These are phyloP conservation scores for Chaetomium strumarium DNA, from an alignment of 2,329 filamentous ascomycete genomes.

Conservation along the genomic window DNA sequence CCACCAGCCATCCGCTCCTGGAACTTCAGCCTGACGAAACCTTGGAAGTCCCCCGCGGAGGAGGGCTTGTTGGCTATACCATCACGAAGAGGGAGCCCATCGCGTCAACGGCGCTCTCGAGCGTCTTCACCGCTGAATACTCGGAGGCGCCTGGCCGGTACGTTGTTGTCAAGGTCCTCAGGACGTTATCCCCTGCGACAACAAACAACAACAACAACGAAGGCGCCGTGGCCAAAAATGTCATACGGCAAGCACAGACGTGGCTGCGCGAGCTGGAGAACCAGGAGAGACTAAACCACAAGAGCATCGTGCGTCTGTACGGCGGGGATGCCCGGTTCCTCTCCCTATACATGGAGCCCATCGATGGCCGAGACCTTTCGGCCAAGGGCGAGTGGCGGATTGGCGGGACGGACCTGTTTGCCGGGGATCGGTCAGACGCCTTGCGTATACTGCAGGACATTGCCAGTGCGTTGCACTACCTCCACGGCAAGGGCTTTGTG, in stretches of 20 bases:
- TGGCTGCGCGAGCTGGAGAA: conserved; percentile 54
- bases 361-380: conserved; percentile 51
- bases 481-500: conserved; percentile 47
- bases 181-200: conserved; percentile 39
- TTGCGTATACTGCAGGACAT: conserved; percentile 50
- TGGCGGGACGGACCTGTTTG: conserved; percentile 42
- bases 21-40: conserved; percentile 46
- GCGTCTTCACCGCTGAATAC: conserved; percentile 51
- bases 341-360: conserved; percentile 56
- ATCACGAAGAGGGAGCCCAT: conserved; percentile 53
- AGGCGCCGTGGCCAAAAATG: conserved; percentile 46
- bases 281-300: conserved; percentile 49
- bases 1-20: conserved; percentile 45
- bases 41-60: conserved; percentile 42
- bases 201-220: conserved; percentile 35
- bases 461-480: conserved; percentile 48
- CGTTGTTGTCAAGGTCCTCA: conserved; percentile 56
- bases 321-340: conserved; percentile 55
- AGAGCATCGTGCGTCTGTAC: conserved; percentile 53
- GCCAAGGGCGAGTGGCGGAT: conserved; percentile 45
- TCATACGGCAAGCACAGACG: conserved; percentile 54
- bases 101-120: conserved; percentile 48
- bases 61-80: conserved; percentile 48
- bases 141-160: conserved; percentile 48
- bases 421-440: conserved; percentile 44